Base-by-base conservation (phyloP, 106 monocot genomes). In the Triglochin maritima region DNA sequence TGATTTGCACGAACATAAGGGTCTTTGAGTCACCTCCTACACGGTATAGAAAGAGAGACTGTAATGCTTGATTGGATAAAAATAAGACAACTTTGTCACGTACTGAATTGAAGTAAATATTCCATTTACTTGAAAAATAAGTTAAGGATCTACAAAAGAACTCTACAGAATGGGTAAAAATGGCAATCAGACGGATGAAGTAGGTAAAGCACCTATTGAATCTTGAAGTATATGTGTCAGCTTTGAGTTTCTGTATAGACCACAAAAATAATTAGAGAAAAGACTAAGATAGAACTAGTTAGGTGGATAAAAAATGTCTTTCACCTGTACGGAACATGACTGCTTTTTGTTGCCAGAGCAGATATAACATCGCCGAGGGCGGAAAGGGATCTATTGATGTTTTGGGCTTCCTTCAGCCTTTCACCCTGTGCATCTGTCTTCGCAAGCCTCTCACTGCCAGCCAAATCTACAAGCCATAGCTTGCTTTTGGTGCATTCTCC, bases 361-460 rank as follows among this genome's bases (percentile, higher is more conserved):
- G 87, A 95, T 76, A 95, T 90, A 29, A 95, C 94, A 58, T 95
- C 90, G n/a, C 90, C 94, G n/a, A 95, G 74, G n/a, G 90, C 87
- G 14, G 94, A 87, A 52, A 95, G 85, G 46, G 94, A 95, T 63
- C 76, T 90, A 68, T 95, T 95, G 11, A 95, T 95, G 75, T 60
- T 85, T 56, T 95, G 94, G 15, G 94, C 90, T 66, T 95, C 94
- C 75, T 90, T 95, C 49, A 95, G 57, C 4, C 90, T 71, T 16
- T 95, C 94, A 76, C 94, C 94, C 76, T 90, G 90, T 49, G 77
- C 90, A 78, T 95, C 94, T 49, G 94, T 90, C 60, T 95, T 95
- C 51, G 87, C 79, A 12, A 95, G 76, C 71, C 94, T 80, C 71
- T 95, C 94, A 76, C 90, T 95, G 65, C 94, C 94, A 64, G 94